Evolutionary conservation across 345 rosid species (phyloP), one percentile per base, ranked within the genome.

Genomic region (Theobroma cacao): DNA sequence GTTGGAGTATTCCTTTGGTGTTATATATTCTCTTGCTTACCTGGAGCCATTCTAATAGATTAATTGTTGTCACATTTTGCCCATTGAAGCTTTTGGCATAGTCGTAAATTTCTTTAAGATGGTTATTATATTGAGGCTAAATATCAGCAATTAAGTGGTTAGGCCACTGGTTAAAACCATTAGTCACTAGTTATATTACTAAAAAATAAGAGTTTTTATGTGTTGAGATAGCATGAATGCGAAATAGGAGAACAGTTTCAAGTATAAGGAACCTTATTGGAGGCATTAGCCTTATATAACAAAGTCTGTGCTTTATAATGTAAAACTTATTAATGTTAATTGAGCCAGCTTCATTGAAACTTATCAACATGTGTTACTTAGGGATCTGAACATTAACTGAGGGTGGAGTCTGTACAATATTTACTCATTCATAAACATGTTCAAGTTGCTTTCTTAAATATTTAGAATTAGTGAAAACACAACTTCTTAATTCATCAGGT

Each of bases 401-500:
- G 20, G 67, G 2, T 59, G 38, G 58, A 75, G 77, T 75, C 41
- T 5, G 0, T 72, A 5, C 20, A 71, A 33, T 67, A 67, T 50
- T 75, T 61, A 13, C 43, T 41, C 33, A 28, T 43, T 40, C 3
- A 61, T 62, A 61, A 31, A 61, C 58, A 43, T 34, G 28, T 48
- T 52, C 34, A 28, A 64, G 48, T 60, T 72, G 75, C 52, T 45
- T 41, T 61, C 70, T 52, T 48, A 11, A 31, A 72, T 31, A 38
- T 4, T 72, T 17, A 13, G 62, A 28, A 11, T 72, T 20, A 22
- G 13, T 48, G 18, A 78, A 62, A 53, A 24, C 77, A 76, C 45
- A 34, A 47, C 41, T 53, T 74, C 79, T 72, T 81, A 66, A 75
- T 77, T 83, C 78, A 75, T 72, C 88, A 96, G 99, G 99, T 96